phyloP scores from a whole-genome alignment of 176 grass and related monocot species.

The Carex scoparia region DNA sequence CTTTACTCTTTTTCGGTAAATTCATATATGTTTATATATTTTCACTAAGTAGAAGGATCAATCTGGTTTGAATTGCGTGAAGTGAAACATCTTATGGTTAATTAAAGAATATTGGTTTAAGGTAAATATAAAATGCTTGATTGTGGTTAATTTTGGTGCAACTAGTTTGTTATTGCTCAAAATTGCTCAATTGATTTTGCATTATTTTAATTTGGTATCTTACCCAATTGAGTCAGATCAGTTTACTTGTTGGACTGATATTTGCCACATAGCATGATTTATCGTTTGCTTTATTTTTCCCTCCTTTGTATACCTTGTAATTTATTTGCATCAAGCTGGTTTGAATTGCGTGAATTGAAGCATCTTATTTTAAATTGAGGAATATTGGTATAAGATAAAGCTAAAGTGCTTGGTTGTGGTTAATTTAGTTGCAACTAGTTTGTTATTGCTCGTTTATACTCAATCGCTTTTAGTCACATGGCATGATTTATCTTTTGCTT shows the following conservation, averaged over 20 bases:
- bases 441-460: no score
- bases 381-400: not conserved
- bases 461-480: no score
- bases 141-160: not conserved
- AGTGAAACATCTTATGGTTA: not conserved
- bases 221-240: no score
- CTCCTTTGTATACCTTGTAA: no score
- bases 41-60: not conserved
- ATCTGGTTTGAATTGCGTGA: not conserved
- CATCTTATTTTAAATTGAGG: not conserved
- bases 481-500: no score
- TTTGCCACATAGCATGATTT: no score
- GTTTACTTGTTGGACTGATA: no score
- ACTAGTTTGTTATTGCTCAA: not conserved
- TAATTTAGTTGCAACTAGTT: not conserved
- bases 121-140: not conserved
- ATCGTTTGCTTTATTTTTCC: no score
- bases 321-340: not conserved
- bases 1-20: not conserved
- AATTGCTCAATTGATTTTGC: not conserved
- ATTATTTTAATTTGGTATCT: not conserved
- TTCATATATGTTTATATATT: not conserved
- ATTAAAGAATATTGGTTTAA: not conserved
- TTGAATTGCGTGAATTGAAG: not conserved
- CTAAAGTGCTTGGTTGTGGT: not conserved